A percentile compares a stretch with the other conserved stretches of the same genome.
These are phyloP conservation scores for Saccharomycopsis crataegensis DNA, from an alignment of 1,139 yeast genomes.

Conservation along the genomic window DNA sequence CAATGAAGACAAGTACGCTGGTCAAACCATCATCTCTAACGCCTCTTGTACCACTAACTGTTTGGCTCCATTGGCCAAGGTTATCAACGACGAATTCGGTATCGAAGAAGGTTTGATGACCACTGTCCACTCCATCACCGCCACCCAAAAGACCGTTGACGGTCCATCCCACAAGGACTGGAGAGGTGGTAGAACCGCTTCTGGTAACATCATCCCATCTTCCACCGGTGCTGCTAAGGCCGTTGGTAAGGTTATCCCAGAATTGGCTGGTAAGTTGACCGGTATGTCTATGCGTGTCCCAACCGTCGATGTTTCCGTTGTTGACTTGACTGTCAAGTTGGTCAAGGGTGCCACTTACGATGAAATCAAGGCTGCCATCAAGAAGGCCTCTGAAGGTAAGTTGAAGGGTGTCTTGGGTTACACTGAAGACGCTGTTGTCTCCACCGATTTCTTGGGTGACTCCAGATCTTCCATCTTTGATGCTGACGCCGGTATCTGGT, in stretches of 20 bases:
- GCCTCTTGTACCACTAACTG: constrained; percentile 90
- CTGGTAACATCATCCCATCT: constrained; percentile 85
- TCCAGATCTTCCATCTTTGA: constrained; percentile 74
- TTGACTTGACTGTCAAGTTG: constrained; percentile 66
- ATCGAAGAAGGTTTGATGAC: constrained; percentile 86
- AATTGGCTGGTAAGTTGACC: constrained; percentile 78
- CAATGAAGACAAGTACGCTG: constrained; percentile 65
- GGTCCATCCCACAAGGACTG: constrained; percentile 94
- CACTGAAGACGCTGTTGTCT: constrained; percentile 83
- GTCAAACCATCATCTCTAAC: constrained; percentile 68
- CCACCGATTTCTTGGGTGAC: constrained; percentile 76
- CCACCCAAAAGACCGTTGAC: constrained; percentile 85
- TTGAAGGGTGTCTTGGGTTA: constrained; percentile 72
- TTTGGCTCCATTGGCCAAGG: constrained; percentile 85
- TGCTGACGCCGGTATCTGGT: constrained; percentile 78
- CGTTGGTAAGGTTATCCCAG: constrained; percentile 85
- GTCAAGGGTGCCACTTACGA: constrained; percentile 58
- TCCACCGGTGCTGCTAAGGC: constrained; percentile 93
- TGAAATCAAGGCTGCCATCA: constrained; percentile 64
- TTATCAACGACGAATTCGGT: constrained; percentile 70
- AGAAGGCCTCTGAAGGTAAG: constrained; percentile 64
- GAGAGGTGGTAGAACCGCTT: constrained; percentile 95
- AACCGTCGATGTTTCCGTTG: constrained; percentile 81
- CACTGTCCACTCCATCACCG: constrained; percentile 84
- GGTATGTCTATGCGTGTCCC: constrained; percentile 90